A percentile compares a stretch with the other conserved stretches of the same genome.
Conservation (phyloP, 2,329 filamentous ascomycete genomes). For the Graphiopsis chlorocephala region DNA sequence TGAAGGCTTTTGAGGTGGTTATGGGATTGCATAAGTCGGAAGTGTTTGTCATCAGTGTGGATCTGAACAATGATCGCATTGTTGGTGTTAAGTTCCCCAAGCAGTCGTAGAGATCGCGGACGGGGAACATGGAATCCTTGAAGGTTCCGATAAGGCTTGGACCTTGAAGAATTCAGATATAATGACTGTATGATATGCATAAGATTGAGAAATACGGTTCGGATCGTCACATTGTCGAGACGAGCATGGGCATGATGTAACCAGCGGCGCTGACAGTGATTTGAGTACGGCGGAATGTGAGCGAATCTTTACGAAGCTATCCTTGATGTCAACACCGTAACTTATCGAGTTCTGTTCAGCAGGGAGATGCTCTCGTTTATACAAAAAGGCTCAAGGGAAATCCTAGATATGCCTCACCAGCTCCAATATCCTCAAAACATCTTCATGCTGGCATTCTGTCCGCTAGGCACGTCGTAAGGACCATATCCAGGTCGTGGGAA, state of each 20-base stretch:
- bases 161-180: not conserved
- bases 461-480: conserved; percentile 43
- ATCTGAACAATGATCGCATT: conserved; percentile 13
- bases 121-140: not conserved
- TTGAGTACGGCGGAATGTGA: not conserved
- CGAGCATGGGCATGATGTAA: not conserved
- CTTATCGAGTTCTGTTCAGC: too few species aligned
- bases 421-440: conserved; percentile 3
- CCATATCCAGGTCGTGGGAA: conserved; percentile 52
- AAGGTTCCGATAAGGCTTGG: not conserved
- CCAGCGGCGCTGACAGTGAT: not conserved
- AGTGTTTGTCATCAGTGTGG: conserved; percentile 15
- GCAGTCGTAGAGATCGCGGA: not conserved
- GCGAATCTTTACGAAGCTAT: too few species aligned
- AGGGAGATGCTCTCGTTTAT: not conserved
- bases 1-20: conserved; percentile 18
- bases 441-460: conserved; percentile 44
- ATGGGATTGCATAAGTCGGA: conserved; percentile 16
- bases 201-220: not conserved
- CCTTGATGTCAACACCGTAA: too few species aligned
- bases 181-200: not conserved
- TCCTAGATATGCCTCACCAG: not conserved
- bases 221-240: too few species aligned
- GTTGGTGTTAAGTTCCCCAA: conserved; percentile 16
- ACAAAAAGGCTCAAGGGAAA: not conserved